These are phyloP conservation scores for Trichoderma oligosporum DNA, from an alignment of 2,329 filamentous ascomycete genomes.

Conservation along the genomic window DNA sequence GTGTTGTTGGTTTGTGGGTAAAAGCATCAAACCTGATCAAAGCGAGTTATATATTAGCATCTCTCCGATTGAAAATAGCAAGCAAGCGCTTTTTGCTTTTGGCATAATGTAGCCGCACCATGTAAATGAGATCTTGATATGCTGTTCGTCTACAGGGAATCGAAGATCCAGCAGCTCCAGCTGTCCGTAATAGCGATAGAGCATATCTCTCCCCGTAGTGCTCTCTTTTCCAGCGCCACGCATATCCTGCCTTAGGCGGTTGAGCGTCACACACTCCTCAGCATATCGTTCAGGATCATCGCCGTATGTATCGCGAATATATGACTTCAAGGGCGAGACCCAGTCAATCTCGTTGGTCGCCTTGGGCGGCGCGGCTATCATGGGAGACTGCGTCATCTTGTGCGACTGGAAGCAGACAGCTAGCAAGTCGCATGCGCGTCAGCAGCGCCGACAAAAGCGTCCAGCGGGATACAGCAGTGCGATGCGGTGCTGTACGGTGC, in stretches of 20 bases:
- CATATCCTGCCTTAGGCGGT: constrained; percentile 96
- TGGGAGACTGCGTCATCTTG: constrained; percentile 78
- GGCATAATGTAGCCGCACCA: constrained; percentile 57
- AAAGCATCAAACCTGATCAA: constrained; percentile 95
- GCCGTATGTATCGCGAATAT: constrained; percentile 90
- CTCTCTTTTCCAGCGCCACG: constrained; percentile 95
- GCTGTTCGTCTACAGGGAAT: constrained; percentile 96
- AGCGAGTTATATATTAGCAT: constrained; percentile 10
- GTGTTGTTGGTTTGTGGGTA: constrained; percentile 93
- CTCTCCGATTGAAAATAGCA: background rate
- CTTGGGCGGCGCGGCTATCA: constrained; percentile 93
- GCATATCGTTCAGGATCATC: constrained; percentile 95
- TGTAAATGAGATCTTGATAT: constrained; percentile 98
- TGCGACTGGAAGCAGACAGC: constrained; percentile 20
- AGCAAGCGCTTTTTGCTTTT: background rate
- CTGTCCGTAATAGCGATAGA: constrained; percentile 97
- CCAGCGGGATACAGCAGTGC: constrained; percentile 7
- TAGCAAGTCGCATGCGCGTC: constrained; percentile 20
- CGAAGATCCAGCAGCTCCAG: constrained; percentile 89
- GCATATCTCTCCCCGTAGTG: constrained; percentile 83
- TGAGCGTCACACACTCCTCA: constrained; percentile 91
- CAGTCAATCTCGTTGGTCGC: constrained; percentile 98
- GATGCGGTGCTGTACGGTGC: too few relatives aligned
- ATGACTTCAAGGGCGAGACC: constrained; percentile 84
- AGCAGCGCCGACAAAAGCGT: constrained; percentile 11